Base-by-base conservation (phyloP, 1,284 basidiomycete genomes). In the Cystobasidium slooffiae region DNA sequence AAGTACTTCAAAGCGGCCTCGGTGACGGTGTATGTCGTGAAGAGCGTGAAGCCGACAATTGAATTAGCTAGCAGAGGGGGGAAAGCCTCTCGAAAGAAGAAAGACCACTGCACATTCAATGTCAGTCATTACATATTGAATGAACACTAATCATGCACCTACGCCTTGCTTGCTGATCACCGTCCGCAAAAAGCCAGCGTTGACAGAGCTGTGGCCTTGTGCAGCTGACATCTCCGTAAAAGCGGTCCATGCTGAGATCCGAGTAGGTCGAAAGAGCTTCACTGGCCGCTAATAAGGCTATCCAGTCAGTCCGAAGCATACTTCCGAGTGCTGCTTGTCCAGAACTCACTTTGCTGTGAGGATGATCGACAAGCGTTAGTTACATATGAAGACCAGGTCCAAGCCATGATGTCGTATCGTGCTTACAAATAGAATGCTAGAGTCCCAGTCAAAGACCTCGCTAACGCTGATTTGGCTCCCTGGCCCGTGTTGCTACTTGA, bases 41-140 rank as follows among this genome's bases (percentile, higher is more conserved):
- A 75, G 6, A 75, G 68, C 4, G 74, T 75, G 49, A 75, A 75
- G 37, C 74, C 74, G 22, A 75, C 67, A 20, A 69, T 43, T 18
- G 55, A 62, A 53, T 75, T 75, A n/a, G 61, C 58, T 9, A 75
- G 43, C 12, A 75, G 44, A 14, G 74, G 74, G 20, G 70, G 70
- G 49, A 73, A 73, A n/a, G 70, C 70, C 41, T 73, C 70, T 6
- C 70, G 70, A 37, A 65, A 55, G 62, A 73, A 73, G 63, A 73
- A 73, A 18, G 58, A 53, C 70, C 70, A 70, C 70, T 73, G 52
- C 49, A 18, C 1, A 43, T 14, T 14, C 24, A 41, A 22, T 7
- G 5, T n/a, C 9, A 6, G 39, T 53, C n/a, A 22, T 31, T 8
- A 1, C 53, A 39, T 52, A 3, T 41, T 41, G 20, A 22, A 47